phyloP scores from a whole-genome alignment of 73 alveolate species.

The Stentor roeselii region DNA sequence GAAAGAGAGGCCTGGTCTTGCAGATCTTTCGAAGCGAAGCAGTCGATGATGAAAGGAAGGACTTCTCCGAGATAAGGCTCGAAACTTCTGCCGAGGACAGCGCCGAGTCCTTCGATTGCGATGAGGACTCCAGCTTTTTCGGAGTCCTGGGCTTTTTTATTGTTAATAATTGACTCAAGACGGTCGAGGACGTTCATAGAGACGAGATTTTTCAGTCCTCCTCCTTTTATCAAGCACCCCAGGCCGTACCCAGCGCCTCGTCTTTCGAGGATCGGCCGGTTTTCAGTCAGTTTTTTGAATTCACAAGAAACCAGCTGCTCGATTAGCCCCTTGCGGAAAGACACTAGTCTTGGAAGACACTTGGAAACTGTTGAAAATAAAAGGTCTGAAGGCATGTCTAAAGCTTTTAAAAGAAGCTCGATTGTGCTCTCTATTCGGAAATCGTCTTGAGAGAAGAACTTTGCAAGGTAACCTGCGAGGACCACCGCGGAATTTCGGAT shows the following conservation, averaged over 20 bases:
- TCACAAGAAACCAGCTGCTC: background rate
- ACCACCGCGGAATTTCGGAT: conserved; percentile 17
- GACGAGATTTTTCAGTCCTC: background rate
- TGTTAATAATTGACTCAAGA: background rate
- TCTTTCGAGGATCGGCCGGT: background rate
- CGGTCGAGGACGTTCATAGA: background rate
- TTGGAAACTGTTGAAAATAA: background rate
- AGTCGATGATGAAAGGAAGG: conserved; percentile 44
- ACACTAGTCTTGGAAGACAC: conserved; percentile 19
- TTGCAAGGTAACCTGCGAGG: conserved; percentile 16
- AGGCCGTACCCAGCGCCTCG: conserved; percentile 23
- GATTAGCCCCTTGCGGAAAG: background rate
- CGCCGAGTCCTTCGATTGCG: conserved; percentile 48
- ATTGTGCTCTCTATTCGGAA: conserved; percentile 25
- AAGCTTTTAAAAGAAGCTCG: background rate
- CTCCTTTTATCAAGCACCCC: conserved; percentile 6
- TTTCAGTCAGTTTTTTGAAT: background rate
- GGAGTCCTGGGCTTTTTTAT: background rate
- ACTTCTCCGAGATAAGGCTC: conserved; percentile 44
- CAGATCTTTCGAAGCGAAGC: conserved; percentile 51
- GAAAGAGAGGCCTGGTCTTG: conserved; percentile 53
- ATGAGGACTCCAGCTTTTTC: conserved; percentile 12
- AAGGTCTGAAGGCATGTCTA: conserved; percentile 26
- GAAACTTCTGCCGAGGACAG: conserved; percentile 46
- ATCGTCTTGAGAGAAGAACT: background rate